Evolutionary conservation across 2,329 filamentous ascomycete species (phyloP), one percentile per base, ranked within the genome.

Genomic region (Pseudofabraea citricarpa): DNA sequence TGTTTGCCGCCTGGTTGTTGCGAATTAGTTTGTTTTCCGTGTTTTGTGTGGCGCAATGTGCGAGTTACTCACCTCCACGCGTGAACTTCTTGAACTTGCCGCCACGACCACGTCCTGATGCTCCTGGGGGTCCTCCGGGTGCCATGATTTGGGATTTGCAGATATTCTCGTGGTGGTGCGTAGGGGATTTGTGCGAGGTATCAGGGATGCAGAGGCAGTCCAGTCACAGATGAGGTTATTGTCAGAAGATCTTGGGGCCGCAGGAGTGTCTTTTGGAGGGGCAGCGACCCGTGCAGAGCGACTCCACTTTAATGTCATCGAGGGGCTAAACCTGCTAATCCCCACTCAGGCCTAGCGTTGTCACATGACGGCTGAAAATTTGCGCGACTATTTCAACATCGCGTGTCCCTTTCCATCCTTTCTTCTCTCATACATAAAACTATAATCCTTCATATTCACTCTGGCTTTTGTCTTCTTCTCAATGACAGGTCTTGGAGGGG

Each of bases 61-160:
- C 35, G 18, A 16, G n/a, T n/a, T n/a, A 59, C 77, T 56, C 70
- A 91, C 91, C 90, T 76, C 91, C 91, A 69, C 91, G 79, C 56
- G 88, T 90, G 55, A 85, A 89, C 74, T 96, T 97, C 72, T 82
- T 87, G 67, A 91, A 95, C 71, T 97, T 97, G 68, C 90, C 89
- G 59, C 86, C 90, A 63, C 90, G 86, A 56, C 88, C 90, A 63
- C 89, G 65, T 55, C 66, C 65, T 55, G 66, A 65, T 48, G 43
- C 55, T 21, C 58, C 61, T 55, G 59, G 56, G 38, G 60, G 57
- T 54, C 60, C 60, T 54, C 60, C 78, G 52, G 83, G 72, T 65
- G 75, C 75, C 67, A 72, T 76, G 50, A 43, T 51, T 49, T 58
- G 54, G 51, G 42, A 33, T 44, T 20, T 15, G 27, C 7, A 27